Conservation (phyloP, 345 rosid genomes). For the Alliaria petiolata region DNA sequence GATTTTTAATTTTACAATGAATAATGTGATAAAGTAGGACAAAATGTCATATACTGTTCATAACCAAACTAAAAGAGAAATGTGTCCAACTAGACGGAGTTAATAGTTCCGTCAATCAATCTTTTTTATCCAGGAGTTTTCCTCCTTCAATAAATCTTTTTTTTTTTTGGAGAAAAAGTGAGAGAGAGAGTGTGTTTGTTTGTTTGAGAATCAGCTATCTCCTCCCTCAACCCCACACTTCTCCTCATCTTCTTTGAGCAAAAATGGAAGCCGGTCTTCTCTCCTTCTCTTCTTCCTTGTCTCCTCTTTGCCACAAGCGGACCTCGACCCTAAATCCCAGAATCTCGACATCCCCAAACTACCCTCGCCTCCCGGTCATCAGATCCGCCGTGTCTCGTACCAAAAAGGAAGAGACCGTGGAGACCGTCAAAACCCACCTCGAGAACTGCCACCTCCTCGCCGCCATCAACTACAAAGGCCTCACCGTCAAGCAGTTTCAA, state of each 20-base stretch:
- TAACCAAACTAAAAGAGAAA: neutral
- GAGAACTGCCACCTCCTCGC: slow-evolving; percentile 82
- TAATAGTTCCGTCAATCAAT: neutral
- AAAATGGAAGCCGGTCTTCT: slow-evolving; percentile 69
- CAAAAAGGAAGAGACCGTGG: slow-evolving; percentile 85
- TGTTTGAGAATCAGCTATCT: neutral
- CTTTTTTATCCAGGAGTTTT: neutral
- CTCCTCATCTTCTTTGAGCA: slow-evolving; percentile 5
- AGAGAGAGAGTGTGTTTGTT: neutral
- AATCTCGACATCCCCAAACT: slow-evolving; percentile 17
- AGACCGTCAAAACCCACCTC: slow-evolving; percentile 66
- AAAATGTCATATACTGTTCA: neutral
- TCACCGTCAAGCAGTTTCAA: slow-evolving; percentile 85
- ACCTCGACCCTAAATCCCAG: slow-evolving; percentile 27
- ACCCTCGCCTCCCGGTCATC: slow-evolving; percentile 36
- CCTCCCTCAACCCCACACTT: slow-evolving; percentile 13
- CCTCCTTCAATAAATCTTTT: neutral
- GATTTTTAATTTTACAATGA: neutral
- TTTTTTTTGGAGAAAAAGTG: neutral
- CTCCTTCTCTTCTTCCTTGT: slow-evolving; percentile 52
- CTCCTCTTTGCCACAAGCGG: slow-evolving; percentile 31
- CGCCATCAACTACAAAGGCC: slow-evolving; percentile 68
- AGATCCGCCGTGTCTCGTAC: slow-evolving; percentile 75
- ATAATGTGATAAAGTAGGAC: neutral
- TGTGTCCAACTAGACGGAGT: neutral